Base-by-base conservation (phyloP, 1,139 yeast genomes). In the Taphrina confusa region DNA sequence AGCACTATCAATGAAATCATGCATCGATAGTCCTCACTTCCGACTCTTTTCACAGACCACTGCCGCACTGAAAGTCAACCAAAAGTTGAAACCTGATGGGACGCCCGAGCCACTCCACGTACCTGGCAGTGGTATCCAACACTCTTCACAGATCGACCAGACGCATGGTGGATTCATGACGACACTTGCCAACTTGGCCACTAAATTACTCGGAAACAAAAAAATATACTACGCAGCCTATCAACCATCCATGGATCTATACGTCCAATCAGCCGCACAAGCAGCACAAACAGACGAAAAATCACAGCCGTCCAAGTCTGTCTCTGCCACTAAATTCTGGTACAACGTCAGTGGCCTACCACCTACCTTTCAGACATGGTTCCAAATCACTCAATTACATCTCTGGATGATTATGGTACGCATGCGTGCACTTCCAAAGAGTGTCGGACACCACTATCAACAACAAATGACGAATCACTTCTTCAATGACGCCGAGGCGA, bases 351-450 rank as follows among this genome's bases (percentile, higher is more conserved):
- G 57, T 44, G 84, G 82, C 23, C 77, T 94, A 69, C 97, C 96
- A 22, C 79, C 81, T 70, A 85, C 97, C 0, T 92, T 91, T 70
- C 83, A 92, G 25, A 96, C 90, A 73, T 92, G 97, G 95, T 91
- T 85, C 71, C 97, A 91, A 74, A 86, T 92, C 66, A 87, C 96
- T 4, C 79, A 86, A 2, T 78, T 92, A 66, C 98, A 92, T 72
- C 84, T 88, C 65, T 92, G 99, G 99, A 84, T 92, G 70, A 77
- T 92, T 58, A 85, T 86, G 67, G 96, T 88, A 14, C 82, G 98
- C 70, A 90, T 92, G 96, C 82, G 99, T 71, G 95, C 95, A 18
- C 79, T 94, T 85, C 97, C 97, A 0, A 85, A 85, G 71, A 85
- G 87, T 69, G 84, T 88, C 70, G 94, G 97, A 42, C 82, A 82